Percentiles rank a stretch among this genome's conserved stretches.
These are phyloP conservation scores for Rossbeevera mucosa DNA, from an alignment of 768 basidiomycete genomes.

Conservation along the genomic window DNA sequence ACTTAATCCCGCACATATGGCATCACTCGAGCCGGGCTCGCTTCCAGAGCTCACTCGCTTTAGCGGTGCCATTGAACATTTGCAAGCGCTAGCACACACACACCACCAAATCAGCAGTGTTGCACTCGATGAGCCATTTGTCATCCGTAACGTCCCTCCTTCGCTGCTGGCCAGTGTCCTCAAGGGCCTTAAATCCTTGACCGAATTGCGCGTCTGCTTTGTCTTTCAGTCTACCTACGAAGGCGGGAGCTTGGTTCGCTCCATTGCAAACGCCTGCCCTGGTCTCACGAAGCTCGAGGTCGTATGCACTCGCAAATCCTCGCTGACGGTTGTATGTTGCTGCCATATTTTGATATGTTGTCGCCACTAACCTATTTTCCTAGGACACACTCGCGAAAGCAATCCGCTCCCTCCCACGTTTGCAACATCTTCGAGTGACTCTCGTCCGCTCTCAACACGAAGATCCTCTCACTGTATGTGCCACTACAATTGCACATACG, in stretches of 20 bases:
- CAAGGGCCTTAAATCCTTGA: slow-evolving; percentile 49
- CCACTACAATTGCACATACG: slow-evolving; percentile 55
- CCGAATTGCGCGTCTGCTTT: slow-evolving; percentile 60
- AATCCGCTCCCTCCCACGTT: slow-evolving; percentile 56
- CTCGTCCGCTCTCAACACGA: slow-evolving; percentile 67
- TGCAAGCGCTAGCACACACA: slow-evolving; percentile 53
- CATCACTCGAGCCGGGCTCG: slow-evolving; percentile 42
- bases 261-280: slow-evolving; percentile 63
- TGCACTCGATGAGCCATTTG: slow-evolving; percentile 60
- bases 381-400: slow-evolving; percentile 50
- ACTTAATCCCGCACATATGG: slow-evolving; percentile 50
- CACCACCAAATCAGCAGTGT: slow-evolving; percentile 50
- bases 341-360: neutral
- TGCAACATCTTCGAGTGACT: slow-evolving; percentile 58
- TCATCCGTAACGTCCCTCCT: slow-evolving; percentile 64
- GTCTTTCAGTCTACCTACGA: slow-evolving; percentile 72
- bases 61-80: slow-evolving; percentile 61
- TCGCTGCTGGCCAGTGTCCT: slow-evolving; percentile 58
- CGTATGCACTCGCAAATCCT: slow-evolving; percentile 63
- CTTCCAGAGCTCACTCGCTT: slow-evolving; percentile 54
- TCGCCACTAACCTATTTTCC: neutral
- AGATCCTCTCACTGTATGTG: slow-evolving; percentile 53
- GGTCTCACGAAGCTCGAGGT: slow-evolving; percentile 59
- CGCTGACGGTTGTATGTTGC: slow-evolving; percentile 60
- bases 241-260: slow-evolving; percentile 62